A percentile compares a stretch with the other conserved stretches of the same genome.
These are phyloP conservation scores for Paramecium octaurelia DNA, from an alignment of 73 alveolate species.

Conservation along the genomic window DNA sequence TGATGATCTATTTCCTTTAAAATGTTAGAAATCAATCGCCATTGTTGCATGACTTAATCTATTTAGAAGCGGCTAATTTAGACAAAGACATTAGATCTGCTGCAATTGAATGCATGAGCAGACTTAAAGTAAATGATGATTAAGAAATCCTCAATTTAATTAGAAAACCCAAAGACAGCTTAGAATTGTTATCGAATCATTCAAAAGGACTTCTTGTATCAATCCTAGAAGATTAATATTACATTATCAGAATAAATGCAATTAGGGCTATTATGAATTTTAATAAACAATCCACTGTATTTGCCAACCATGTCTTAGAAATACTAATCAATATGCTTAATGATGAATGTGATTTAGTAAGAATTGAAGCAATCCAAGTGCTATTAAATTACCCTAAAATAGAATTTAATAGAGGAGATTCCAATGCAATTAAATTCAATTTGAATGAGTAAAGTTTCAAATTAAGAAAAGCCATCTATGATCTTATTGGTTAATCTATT, in stretches of 20 bases:
- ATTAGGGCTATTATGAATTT: not conserved
- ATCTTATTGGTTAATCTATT: not conserved
- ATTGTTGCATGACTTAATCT: not conserved
- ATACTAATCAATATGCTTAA: not conserved
- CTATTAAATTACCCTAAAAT: not conserved
- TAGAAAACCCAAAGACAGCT: not conserved
- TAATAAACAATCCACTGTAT: not conserved
- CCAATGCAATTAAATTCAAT: not conserved
- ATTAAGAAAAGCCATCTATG: not conserved
- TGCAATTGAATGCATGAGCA: constrained; percentile 3
- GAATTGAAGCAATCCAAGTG: not conserved
- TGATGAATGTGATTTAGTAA: constrained; percentile 25
- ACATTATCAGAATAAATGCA: not conserved
- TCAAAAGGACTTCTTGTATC: not conserved
- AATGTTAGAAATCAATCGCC: not conserved
- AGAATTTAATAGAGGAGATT: constrained; percentile 3
- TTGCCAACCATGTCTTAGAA: not conserved
- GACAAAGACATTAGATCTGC: constrained; percentile 21
- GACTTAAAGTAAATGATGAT: not conserved
- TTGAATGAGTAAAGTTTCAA: not conserved
- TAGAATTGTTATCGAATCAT: not conserved
- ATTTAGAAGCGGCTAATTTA: not conserved
- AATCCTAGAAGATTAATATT: constrained; percentile 16
- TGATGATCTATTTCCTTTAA: not conserved
- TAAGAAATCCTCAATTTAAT: constrained; percentile 11